phyloP scores from a whole-genome alignment of 2,329 filamentous ascomycete genomes.

The Akanthomyces uredinophilus region DNA sequence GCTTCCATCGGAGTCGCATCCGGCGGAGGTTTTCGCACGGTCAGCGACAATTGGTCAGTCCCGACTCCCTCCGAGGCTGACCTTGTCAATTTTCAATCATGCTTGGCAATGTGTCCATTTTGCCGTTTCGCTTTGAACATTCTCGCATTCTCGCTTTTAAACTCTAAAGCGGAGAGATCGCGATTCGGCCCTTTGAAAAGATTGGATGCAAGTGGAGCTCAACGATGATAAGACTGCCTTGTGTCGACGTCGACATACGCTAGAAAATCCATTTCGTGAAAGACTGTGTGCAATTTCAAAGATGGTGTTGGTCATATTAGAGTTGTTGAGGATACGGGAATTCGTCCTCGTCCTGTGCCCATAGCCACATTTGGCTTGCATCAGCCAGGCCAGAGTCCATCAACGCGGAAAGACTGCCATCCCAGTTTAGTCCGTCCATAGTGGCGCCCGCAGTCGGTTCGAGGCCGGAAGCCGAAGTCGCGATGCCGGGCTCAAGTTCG shows the following conservation, averaged over 20 bases:
- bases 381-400: constrained; percentile 10
- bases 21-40: neutral
- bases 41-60: neutral
- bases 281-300: neutral
- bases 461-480: neutral
- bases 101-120: neutral
- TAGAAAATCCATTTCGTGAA: too few species aligned
- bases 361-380: constrained; percentile 14
- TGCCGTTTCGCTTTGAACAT: too few species aligned
- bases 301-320: neutral
- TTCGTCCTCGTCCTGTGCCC: constrained; percentile 6
- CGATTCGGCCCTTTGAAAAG: neutral
- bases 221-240: too few species aligned
- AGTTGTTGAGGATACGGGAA: neutral
- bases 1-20: constrained; percentile 3
- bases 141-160: neutral
- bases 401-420: constrained; percentile 8
- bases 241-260: too few species aligned
- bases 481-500: neutral
- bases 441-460: neutral
- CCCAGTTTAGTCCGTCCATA: constrained; percentile 3
- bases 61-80: too few species aligned
- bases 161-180: neutral
- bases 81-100: neutral
- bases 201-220: neutral